These are phyloP conservation scores for Colletotrichum lupini DNA, from an alignment of 2,329 filamentous ascomycete genomes.

Conservation along the genomic window DNA sequence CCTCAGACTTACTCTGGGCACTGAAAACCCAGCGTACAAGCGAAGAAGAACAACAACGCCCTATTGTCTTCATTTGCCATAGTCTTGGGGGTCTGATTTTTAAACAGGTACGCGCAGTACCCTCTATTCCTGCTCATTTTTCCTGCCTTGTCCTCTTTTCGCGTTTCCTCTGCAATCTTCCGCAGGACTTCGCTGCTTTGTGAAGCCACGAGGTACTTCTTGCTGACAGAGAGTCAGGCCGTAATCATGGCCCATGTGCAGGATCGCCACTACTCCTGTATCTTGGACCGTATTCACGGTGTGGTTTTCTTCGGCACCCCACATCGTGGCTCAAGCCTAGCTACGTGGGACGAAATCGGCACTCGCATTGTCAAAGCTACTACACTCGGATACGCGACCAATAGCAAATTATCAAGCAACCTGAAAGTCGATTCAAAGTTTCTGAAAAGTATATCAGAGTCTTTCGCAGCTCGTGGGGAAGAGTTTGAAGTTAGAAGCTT, in stretches of 20 bases:
- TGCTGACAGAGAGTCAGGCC: too few species aligned
- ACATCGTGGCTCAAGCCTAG: neutral
- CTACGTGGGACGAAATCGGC: neutral
- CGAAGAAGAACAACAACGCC: neutral
- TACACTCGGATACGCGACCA: neutral
- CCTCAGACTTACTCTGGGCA: accelerated
- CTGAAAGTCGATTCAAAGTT: neutral
- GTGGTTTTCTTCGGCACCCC: neutral
- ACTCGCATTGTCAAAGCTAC: neutral
- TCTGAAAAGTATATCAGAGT: accelerated
- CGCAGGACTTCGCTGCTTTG: too few species aligned
- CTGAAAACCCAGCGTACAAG: accelerated
- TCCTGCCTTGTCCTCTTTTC: too few species aligned
- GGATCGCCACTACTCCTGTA: neutral
- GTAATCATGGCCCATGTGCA: neutral
- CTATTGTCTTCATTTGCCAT: neutral
- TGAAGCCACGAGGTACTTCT: too few species aligned
- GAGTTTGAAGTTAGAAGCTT: neutral
- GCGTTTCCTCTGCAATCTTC: too few species aligned
- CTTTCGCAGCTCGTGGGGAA: neutral
- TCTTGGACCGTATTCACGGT: neutral
- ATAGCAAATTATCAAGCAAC: neutral
- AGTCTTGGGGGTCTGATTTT: neutral
- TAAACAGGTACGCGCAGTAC: too few species aligned
- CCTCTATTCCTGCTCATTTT: too few species aligned